These are phyloP conservation scores for Polyplosphaeria fusca DNA, from an alignment of 495 filamentous ascomycete species.

Conservation along the genomic window DNA sequence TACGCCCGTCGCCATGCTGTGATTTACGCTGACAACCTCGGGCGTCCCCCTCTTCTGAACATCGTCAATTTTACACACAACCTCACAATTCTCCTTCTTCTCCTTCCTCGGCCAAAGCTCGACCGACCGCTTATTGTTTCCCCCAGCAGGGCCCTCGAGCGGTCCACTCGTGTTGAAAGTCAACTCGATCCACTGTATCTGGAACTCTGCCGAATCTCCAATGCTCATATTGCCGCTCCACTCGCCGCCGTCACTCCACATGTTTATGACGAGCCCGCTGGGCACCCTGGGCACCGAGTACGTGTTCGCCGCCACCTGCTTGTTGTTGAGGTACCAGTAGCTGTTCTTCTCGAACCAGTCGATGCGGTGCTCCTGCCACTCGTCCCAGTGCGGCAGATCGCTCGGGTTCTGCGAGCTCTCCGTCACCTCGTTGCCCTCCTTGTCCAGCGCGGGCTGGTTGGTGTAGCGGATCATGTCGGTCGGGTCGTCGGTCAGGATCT, in stretches of 20 bases:
- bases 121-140: slow-evolving; percentile 14
- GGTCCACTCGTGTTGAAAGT: slow-evolving; percentile 58
- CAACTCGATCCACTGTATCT: slow-evolving; percentile 73
- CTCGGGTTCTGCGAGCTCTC: slow-evolving; percentile 47
- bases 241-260: slow-evolving; percentile 71
- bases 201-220: slow-evolving; percentile 58
- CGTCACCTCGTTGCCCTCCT: slow-evolving; percentile 45
- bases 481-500: slow-evolving; percentile 34
- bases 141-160: slow-evolving; percentile 17
- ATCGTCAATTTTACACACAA: slow-evolving; percentile 32
- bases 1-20: slow-evolving; percentile 5
- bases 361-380: slow-evolving; percentile 68
- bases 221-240: slow-evolving; percentile 72
- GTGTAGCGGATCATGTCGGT: slow-evolving; percentile 49
- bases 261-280: slow-evolving; percentile 63
- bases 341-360: slow-evolving; percentile 64
- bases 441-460: slow-evolving; percentile 60
- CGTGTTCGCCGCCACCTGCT: slow-evolving; percentile 54
- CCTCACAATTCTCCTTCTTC: slow-evolving; percentile 28
- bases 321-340: slow-evolving; percentile 66
- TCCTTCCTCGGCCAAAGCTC: slow-evolving; percentile 14
- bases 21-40: slow-evolving; percentile 16
- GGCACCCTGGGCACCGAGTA: slow-evolving; percentile 61
- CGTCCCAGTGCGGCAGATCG: slow-evolving; percentile 53
- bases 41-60: slow-evolving; percentile 27